Conservation (phyloP, 164 flowering plant genomes). For the Vitis amurensis region DNA sequence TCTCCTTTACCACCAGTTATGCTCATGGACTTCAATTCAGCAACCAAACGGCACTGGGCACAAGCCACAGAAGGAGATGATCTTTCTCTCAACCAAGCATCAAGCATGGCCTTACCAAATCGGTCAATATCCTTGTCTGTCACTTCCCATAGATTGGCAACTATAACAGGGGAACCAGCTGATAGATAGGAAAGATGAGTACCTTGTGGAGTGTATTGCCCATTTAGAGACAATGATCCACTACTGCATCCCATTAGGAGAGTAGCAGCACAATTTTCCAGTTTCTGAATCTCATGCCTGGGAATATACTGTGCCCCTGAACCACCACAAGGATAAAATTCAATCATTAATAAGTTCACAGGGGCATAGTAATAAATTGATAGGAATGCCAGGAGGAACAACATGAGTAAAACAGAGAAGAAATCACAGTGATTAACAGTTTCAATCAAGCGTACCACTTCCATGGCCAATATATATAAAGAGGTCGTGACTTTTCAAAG, state of each 20-base stretch:
- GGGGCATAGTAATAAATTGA: too few species aligned
- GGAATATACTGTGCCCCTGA: constrained; percentile 83
- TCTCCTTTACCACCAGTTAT: constrained; percentile 26
- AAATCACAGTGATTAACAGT: background rate
- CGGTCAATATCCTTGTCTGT: constrained; percentile 96
- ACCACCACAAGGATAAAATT: constrained; percentile 11
- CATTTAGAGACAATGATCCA: constrained; percentile 63
- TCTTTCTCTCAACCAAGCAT: constrained; percentile 74
- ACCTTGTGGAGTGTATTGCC: constrained; percentile 74
- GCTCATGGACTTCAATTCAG: constrained; percentile 41
- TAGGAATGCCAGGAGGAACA: background rate
- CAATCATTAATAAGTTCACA: background rate
- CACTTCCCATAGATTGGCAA: constrained; percentile 95
- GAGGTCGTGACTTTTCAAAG: constrained; percentile 77
- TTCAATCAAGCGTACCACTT: constrained; percentile 62
- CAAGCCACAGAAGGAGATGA: constrained; percentile 24
- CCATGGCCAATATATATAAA: constrained; percentile 96
- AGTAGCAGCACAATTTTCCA: constrained; percentile 80
- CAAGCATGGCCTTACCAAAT: constrained; percentile 75
- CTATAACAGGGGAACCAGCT: constrained; percentile 88
- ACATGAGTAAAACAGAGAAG: background rate
- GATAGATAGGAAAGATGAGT: constrained; percentile 65
- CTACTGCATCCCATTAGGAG: constrained; percentile 97
- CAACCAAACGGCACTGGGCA: constrained; percentile 28
- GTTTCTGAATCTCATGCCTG: constrained; percentile 63